Conservation (phyloP, 768 basidiomycete genomes). For the Boletus subparvulus region DNA sequence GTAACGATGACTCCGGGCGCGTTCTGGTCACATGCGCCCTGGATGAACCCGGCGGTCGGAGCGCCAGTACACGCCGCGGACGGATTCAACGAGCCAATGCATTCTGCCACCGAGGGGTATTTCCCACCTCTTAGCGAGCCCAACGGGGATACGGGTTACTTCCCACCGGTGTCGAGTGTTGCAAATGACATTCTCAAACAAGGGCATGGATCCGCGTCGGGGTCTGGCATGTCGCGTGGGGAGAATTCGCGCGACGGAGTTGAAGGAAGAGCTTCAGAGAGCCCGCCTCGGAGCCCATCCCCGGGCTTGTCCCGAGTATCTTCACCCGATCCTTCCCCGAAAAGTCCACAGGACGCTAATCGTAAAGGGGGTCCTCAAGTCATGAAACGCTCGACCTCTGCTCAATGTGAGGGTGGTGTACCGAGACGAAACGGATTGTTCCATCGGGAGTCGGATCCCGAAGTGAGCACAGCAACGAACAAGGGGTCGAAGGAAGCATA, state of each 20-base stretch:
- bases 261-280: conserved; percentile 9
- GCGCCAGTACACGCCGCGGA: conserved; percentile 47
- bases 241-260: background rate
- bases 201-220: conserved; percentile 4
- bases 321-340: conserved; percentile 6
- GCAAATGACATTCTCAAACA: conserved; percentile 39
- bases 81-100: conserved; percentile 11
- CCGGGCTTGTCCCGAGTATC: conserved; percentile 3
- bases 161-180: conserved; percentile 40
- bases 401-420: conserved; percentile 26
- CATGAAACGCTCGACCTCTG: conserved; percentile 32
- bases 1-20: conserved; percentile 71
- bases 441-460: conserved; percentile 33
- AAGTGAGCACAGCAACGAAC: conserved; percentile 21
- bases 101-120: conserved; percentile 34
- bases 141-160: conserved; percentile 36
- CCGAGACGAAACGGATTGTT: conserved; percentile 28
- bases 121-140: conserved; percentile 41
- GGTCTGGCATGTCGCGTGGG: background rate
- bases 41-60: conserved; percentile 61
- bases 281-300: conserved; percentile 5
- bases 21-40: conserved; percentile 63
- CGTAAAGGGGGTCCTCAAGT: conserved; percentile 17
- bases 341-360: conserved; percentile 14
- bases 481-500: conserved; percentile 28